phyloP scores from a whole-genome alignment of 108 stramenopile species.

The Skeletonema tropicum region DNA sequence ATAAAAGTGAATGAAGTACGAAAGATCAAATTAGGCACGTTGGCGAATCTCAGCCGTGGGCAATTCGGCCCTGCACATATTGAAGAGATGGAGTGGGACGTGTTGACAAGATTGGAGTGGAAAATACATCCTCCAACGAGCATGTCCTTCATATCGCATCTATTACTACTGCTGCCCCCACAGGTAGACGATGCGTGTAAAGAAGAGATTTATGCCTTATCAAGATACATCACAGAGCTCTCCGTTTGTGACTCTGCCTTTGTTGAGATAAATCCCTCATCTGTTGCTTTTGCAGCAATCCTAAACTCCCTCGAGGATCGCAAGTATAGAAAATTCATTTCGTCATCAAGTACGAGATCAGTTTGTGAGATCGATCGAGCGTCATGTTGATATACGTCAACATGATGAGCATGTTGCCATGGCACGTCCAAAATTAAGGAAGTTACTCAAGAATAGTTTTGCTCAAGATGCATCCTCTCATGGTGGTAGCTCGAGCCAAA shows the following conservation, averaged over 20 bases:
- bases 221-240: slow-evolving; percentile 71
- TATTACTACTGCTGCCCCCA: slow-evolving; percentile 58
- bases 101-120: slow-evolving; percentile 64
- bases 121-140: slow-evolving; percentile 76
- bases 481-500: slow-evolving; percentile 2
- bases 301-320: slow-evolving; percentile 62
- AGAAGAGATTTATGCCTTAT: slow-evolving; percentile 69
- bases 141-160: slow-evolving; percentile 62
- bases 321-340: slow-evolving; percentile 26
- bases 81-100: slow-evolving; percentile 76
- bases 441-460: slow-evolving; percentile 32
- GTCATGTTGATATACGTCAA: slow-evolving; percentile 27
- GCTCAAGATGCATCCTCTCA: slow-evolving; percentile 18
- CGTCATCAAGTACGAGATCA: slow-evolving; percentile 23
- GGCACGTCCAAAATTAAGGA: slow-evolving; percentile 38
- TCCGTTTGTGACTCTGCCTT: slow-evolving; percentile 74
- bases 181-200: slow-evolving; percentile 53
- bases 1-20: slow-evolving; percentile 76
- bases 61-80: slow-evolving; percentile 71
- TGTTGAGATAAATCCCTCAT: slow-evolving; percentile 54
- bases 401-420: slow-evolving; percentile 32
- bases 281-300: slow-evolving; percentile 70
- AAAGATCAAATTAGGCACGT: slow-evolving; percentile 65
- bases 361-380: slow-evolving; percentile 35
- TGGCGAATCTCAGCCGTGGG: slow-evolving; percentile 74